Evolutionary conservation across 2,329 filamentous ascomycete species (phyloP).

Genomic region (Colletotrichum higginsianum): DNA sequence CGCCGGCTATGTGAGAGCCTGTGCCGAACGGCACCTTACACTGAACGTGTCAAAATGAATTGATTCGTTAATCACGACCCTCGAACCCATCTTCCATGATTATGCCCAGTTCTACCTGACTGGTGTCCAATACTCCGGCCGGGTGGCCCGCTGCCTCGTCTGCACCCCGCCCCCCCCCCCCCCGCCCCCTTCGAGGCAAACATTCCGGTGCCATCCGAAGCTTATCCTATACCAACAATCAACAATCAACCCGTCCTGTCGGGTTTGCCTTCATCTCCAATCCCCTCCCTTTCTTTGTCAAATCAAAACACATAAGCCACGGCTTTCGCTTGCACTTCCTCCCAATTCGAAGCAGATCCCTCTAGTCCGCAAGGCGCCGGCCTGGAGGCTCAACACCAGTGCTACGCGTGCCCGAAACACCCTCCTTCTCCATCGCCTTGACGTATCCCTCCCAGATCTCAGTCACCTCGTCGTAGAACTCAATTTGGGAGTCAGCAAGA

Average conservation of each 20-base stretch:
- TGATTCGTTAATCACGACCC: slow-evolving; percentile 13
- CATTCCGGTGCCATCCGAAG: slow-evolving; percentile 17
- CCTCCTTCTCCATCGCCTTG: slow-evolving; percentile 86
- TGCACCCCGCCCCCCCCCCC: too few relatives aligned
- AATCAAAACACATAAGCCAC: not conserved
- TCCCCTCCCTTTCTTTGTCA: not conserved
- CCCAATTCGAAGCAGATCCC: not conserved
- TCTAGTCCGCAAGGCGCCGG: slow-evolving; percentile 36
- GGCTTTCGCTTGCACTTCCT: slow-evolving; percentile 5
- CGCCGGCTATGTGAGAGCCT: not conserved
- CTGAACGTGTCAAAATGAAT: slow-evolving; percentile 11
- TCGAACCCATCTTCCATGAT: not conserved
- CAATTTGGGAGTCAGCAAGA: slow-evolving; percentile 86
- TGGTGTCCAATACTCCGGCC: slow-evolving; percentile 13
- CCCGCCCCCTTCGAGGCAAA: slow-evolving; percentile 1
- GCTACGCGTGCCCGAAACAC: slow-evolving; percentile 46
- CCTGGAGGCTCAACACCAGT: slow-evolving; percentile 40
- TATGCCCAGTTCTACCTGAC: slow-evolving; percentile 19
- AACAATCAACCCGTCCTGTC: slow-evolving; percentile 8
- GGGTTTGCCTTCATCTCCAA: not conserved
- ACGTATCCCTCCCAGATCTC: slow-evolving; percentile 92
- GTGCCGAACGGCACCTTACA: not conserved
- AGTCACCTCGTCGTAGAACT: slow-evolving; percentile 86
- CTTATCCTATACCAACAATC: slow-evolving; percentile 20
- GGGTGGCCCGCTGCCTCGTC: slow-evolving; percentile 10